Percentiles rank a stretch among this genome's conserved stretches.
These are phyloP conservation scores for Sclerotinia subarctica DNA, from an alignment of 2,329 filamentous ascomycete genomes.

Conservation along the genomic window DNA sequence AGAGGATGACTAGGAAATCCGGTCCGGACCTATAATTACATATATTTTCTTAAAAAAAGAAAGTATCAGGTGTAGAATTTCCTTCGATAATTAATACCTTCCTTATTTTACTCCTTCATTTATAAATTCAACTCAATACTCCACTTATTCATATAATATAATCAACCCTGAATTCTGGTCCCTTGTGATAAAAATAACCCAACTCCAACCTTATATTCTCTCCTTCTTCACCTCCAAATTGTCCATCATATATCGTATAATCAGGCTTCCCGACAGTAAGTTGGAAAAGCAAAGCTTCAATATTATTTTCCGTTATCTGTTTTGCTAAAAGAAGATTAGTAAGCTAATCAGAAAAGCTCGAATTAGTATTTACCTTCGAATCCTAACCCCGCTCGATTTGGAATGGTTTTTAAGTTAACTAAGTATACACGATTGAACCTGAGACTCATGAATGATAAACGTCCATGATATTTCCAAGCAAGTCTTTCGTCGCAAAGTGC, in stretches of 20 bases:
- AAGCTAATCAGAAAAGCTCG: background rate
- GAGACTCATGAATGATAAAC: constrained; percentile 20
- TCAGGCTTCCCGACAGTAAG: constrained; percentile 11
- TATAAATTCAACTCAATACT: constrained; percentile 1
- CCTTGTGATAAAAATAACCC: constrained; percentile 21
- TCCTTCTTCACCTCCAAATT: background rate
- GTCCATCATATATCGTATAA: background rate
- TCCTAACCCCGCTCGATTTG: constrained; percentile 20
- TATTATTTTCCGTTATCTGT: background rate
- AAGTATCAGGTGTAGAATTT: no score
- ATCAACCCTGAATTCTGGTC: constrained; percentile 22
- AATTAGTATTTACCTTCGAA: background rate
- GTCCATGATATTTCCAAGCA: constrained; percentile 14
- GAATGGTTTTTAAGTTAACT: constrained; percentile 22
- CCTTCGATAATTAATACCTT: no score
- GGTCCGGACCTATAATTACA: no score
- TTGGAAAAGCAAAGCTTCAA: background rate
- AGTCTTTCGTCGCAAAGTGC: constrained; percentile 23
- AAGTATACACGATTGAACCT: constrained; percentile 24
- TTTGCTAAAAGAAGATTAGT: constrained; percentile 4
- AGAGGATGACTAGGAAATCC: no score
- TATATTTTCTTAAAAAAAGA: no score
- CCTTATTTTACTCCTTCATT: no score
- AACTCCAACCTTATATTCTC: background rate
- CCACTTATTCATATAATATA: constrained; percentile 23